phyloP scores from a whole-genome alignment of 108 stramenopile genomes.

The Aurantiochytrium sp. region DNA sequence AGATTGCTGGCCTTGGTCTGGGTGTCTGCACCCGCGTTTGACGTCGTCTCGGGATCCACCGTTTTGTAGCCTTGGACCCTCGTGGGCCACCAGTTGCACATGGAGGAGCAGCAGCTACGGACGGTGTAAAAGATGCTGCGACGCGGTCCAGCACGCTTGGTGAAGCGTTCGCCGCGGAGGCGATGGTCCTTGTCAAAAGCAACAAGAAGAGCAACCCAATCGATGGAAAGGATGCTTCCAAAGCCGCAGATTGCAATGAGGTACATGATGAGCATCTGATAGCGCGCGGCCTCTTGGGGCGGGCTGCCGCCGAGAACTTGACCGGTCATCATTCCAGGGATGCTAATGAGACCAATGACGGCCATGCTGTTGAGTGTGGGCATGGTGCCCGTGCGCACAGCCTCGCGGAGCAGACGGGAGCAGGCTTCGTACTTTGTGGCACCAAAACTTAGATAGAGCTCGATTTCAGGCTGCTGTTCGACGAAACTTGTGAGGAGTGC shows the following conservation, averaged over 20 bases:
- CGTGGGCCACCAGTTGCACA: background rate
- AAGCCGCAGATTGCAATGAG: constrained; percentile 48
- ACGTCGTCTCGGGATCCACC: background rate
- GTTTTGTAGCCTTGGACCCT: background rate
- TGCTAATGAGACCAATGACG: constrained; percentile 68
- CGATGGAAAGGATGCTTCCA: constrained; percentile 27
- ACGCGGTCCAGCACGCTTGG: background rate
- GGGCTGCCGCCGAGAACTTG: constrained; percentile 74
- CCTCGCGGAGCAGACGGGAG: constrained; percentile 41
- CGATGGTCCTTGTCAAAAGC: constrained; percentile 20
- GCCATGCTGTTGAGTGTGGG: constrained; percentile 67
- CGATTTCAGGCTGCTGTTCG: constrained; percentile 52
- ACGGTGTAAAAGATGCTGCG: background rate
- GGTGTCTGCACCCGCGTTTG: background rate
- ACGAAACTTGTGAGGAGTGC: constrained; percentile 47
- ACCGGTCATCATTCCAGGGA: constrained; percentile 91
- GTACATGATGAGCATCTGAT: constrained; percentile 76
- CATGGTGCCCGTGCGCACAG: constrained; percentile 44
- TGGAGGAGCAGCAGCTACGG: background rate
- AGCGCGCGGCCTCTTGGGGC: constrained; percentile 68
- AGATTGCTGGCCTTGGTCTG: background rate
- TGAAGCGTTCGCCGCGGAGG: background rate
- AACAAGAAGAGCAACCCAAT: constrained; percentile 30
- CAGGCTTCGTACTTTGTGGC: constrained; percentile 51
- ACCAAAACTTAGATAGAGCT: constrained; percentile 57